Base-by-base conservation (phyloP, 2,329 filamentous ascomycete species). In the Beauveria brongniartii region DNA sequence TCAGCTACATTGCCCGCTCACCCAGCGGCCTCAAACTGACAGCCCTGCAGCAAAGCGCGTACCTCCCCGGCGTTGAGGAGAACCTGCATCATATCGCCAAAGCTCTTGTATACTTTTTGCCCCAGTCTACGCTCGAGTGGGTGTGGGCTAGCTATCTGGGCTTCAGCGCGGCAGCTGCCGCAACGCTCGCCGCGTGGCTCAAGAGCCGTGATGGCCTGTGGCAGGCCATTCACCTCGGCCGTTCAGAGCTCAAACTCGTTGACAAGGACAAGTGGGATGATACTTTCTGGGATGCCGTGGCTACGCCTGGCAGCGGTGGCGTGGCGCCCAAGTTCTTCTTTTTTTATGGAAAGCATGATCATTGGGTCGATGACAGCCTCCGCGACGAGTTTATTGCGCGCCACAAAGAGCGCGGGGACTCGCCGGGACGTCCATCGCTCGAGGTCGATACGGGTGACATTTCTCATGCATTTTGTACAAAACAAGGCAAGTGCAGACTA, bases 1-100 rank as follows among this genome's bases (percentile, higher is more conserved):
- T 92, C 43, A 80, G 86, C n/a, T 82, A 91, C 72, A 86, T 92
- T 64, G 83, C 84, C 10, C 72, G 75, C 61, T 89, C 86, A 1
- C 78, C 81, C 0, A 84, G 78, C 30, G 89, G 89, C 1, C 73
- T 73, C 60, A 80, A 80, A 53, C 58, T 72, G 18, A 64, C 63
- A 18, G 55, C 65, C 43, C 64, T 76, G 4, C 67, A 84, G 5
- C 58, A 34, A 18, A 44, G 16, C 3, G 5, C 28, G 28, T 43
- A 74, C 74, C 48, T 73, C 73, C 5, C 76, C 78, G 1, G 62
- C 3, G 67, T 84, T 2, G 74, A 77, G 28, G 62, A 67, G 1
- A 69, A 74, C 58, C 75, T 75, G 4, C 77, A 79, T 61, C 65
- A 71, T 20, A 53, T 82, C 8, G 78, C 76, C 4, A 69, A 70